Base-by-base conservation (phyloP, 176 grass and related monocot species). In the Triticum timopheevii region DNA sequence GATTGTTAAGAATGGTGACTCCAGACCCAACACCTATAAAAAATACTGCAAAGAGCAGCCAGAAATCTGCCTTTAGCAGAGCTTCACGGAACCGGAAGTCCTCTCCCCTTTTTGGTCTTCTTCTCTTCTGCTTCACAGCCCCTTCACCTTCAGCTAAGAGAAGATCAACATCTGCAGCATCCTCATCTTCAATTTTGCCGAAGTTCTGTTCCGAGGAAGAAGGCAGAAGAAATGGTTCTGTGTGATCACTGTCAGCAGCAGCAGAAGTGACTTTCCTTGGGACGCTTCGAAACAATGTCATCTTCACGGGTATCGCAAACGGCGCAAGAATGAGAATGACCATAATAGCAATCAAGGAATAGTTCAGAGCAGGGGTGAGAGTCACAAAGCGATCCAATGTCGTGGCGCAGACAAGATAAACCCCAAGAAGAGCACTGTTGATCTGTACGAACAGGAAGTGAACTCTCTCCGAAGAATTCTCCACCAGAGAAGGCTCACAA, bases 61-160 rank as follows among this genome's bases (percentile, higher is more conserved):
- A 98, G 86, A 98, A 98, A 86, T 98, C 96, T 30, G 96, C 96
- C 85, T 98, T 98, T 13, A 98, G 79, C 39, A 95, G 22, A 11
- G 93, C 96, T 90, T 98, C 92, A 47, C 81, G 88, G 70, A 98
- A 94, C 77, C 84, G 86, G 47, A 98, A 98, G 83, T 98, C 96
- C 10, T 98, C 93, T 56, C 96, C 96, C 65, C 96, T 98, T 82
- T 64, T 95, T 11, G 96, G 96, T 49, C 74, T 90, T 68, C 93
- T 93, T 69, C 91, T 98, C 87, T 96, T 94, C 27, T 89, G 83
- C 27, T 95, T 92, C 44, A 98, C 77, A 58, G 93, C 96, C 8
- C 96, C 93, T 80, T 96, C 96, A 65, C 93, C 96, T 70, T 92
- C 96, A 40, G 96, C 96, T 35, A 91, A 90, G 31, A 96, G 92